Percentiles rank a stretch among this genome's conserved stretches.
Evolutionary conservation across 75 land plant species (phyloP).

Genomic region (Adiantum capillusveneris): DNA sequence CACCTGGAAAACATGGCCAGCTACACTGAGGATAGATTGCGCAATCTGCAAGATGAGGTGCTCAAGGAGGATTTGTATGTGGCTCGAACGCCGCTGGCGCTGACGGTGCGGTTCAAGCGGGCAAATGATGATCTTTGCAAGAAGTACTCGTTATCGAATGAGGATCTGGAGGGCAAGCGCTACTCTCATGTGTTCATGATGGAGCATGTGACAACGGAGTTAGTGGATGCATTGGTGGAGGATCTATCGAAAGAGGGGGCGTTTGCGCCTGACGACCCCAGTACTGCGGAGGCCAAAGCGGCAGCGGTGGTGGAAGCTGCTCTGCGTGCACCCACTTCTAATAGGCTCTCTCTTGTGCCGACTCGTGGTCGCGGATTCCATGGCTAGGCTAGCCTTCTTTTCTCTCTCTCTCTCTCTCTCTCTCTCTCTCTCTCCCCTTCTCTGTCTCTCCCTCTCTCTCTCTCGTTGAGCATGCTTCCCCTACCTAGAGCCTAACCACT

Average conservation of each 20-base stretch:
- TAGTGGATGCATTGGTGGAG: constrained; percentile 1
- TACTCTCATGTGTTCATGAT: constrained; percentile 9
- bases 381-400: background rate
- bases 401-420: background rate
- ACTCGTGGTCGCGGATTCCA: background rate
- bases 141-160: constrained; percentile 11
- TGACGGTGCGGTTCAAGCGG: constrained; percentile 8
- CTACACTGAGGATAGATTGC: background rate
- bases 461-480: no score
- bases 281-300: background rate
- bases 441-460: no score
- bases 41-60: background rate
- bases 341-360: background rate
- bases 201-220: constrained; percentile 9
- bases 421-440: no score
- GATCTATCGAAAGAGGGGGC: constrained; percentile 1
- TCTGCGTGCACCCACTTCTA: background rate
- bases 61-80: background rate
- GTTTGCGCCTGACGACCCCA: background rate
- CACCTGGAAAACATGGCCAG: background rate
- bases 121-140: background rate
- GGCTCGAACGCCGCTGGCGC: constrained; percentile 2
- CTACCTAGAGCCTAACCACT: no score
- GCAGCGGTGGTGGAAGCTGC: background rate
- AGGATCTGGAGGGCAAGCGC: background rate